These are phyloP conservation scores for Mortierella claussenii DNA, from an alignment of 192 early-diverging fungal species.

Conservation along the genomic window DNA sequence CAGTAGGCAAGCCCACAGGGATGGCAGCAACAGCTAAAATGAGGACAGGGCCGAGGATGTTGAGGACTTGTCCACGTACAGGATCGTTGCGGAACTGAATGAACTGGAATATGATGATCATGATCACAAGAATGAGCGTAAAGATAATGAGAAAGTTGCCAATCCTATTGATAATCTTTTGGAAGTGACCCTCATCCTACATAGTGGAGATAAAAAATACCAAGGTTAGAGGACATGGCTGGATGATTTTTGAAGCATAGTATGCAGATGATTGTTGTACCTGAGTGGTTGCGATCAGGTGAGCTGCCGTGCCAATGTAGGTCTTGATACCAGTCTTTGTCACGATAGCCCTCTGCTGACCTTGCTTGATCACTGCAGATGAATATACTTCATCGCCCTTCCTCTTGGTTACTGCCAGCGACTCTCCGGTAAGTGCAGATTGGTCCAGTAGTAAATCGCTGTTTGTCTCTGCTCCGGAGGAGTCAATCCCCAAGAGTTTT, in stretches of 20 bases:
- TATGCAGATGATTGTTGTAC: neutral
- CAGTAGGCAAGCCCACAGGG: constrained; percentile 82
- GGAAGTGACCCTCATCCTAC: constrained; percentile 77
- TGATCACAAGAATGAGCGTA: constrained; percentile 58
- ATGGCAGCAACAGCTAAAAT: constrained; percentile 82
- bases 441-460: constrained; percentile 74
- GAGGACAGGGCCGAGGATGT: constrained; percentile 67
- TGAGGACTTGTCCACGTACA: constrained; percentile 65
- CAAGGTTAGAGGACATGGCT: neutral
- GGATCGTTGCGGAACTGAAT: constrained; percentile 54
- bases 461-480: constrained; percentile 63
- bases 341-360: constrained; percentile 76
- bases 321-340: constrained; percentile 77
- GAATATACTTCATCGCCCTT: constrained; percentile 74
- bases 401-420: constrained; percentile 68
- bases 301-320: constrained; percentile 79
- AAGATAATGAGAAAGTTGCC: constrained; percentile 82
- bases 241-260: neutral
- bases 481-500: constrained; percentile 61
- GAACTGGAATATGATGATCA: constrained; percentile 64
- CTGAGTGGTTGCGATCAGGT: constrained; percentile 72
- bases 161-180: constrained; percentile 80
- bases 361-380: constrained; percentile 78
- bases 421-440: constrained; percentile 80
- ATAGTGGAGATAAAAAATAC: neutral